Conservation (phyloP, 352 stramenopile genomes). For the Globisporangium mamillatum region DNA sequence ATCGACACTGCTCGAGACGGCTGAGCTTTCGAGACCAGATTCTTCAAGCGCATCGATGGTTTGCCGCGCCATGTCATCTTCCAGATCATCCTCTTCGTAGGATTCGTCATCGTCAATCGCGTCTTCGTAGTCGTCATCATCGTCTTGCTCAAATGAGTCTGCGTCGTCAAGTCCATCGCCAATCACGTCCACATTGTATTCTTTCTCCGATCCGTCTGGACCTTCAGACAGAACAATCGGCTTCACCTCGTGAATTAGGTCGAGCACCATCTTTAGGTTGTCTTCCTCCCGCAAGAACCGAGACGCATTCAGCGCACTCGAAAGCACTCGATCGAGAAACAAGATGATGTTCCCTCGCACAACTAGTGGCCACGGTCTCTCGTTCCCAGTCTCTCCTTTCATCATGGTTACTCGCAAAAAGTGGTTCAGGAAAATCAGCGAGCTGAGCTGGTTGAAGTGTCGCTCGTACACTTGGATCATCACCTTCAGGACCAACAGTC, state of each 20-base stretch:
- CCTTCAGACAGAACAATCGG: conserved; percentile 67
- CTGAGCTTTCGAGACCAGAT: conserved; percentile 44
- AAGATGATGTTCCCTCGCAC: conserved; percentile 83
- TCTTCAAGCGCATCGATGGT: conserved; percentile 68
- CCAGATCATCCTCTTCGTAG: conserved; percentile 36
- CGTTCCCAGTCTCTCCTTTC: conserved; percentile 35
- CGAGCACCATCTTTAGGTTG: conserved; percentile 75
- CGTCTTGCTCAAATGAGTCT: conserved; percentile 51
- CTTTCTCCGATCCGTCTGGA: conserved; percentile 59
- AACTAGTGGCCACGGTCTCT: conserved; percentile 63
- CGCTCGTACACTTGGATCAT: conserved; percentile 88
- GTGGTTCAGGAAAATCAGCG: conserved; percentile 82
- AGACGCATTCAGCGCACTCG: conserved; percentile 75
- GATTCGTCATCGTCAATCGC: conserved; percentile 22
- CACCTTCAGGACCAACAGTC: conserved; percentile 78
- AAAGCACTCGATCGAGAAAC: conserved; percentile 79
- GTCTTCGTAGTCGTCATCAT: conserved; percentile 42
- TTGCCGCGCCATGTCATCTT: conserved; percentile 41
- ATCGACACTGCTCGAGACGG: conserved; percentile 29
- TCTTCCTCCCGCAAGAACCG: conserved; percentile 70
- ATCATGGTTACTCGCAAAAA: conserved; percentile 82
- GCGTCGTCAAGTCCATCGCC: conserved; percentile 45
- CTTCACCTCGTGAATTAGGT: conserved; percentile 76
- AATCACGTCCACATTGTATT: conserved; percentile 64
- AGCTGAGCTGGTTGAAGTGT: conserved; percentile 71